Evolutionary conservation across 1,284 basidiomycete species (phyloP), one percentile per base, ranked within the genome.

Genomic region (Ceratobasidium sp.): DNA sequence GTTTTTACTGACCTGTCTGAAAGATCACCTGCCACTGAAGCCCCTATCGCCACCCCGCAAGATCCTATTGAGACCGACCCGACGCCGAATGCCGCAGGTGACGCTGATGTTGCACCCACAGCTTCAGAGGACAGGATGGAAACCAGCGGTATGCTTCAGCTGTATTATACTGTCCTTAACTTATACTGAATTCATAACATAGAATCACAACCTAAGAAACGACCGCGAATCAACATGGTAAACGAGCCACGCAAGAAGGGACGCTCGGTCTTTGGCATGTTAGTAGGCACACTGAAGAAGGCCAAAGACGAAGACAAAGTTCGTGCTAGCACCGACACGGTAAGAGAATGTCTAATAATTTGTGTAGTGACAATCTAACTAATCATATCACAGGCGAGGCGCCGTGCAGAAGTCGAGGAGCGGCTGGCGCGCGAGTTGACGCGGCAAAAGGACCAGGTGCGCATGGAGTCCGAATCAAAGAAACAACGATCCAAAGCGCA

Each of bases 391-490:
- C 43, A 76, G 75, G 74, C 73, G 23, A 76, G 71, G 55, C 75
- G 75, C 35, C 71, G 75, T 23, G 55, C 59, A 54, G 64, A 71
- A 30, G 75, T 76, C 47, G 75, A 76, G 26, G 59, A 46, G 26
- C 63, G 75, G 21, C 62, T 76, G 5, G 49, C 63, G 49, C 72
- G 74, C 28, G 75, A 76, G 50, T 66, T 75, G 32, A 69, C 72
- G 30, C 62, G 69, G n/a, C 74, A 73, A 44, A 72, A 73, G 55
- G 73, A 64, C 41, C 47, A 62, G 32, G 72, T 73, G 50, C 66
- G 75, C 38, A 76, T 70, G 49, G 62, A 74, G 46, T 74, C 75
- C 32, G 75, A 76, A 38, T 62, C 72, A 32, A 74, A 74, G 66
- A 66, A 70, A 32, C 74, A 76, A 38, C 62, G 73, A 23, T 38